A percentile compares a stretch with the other conserved stretches of the same genome.
Evolutionary conservation across 306 rosid genomes (phyloP).

Genomic region (Boehmeria nivea): DNA sequence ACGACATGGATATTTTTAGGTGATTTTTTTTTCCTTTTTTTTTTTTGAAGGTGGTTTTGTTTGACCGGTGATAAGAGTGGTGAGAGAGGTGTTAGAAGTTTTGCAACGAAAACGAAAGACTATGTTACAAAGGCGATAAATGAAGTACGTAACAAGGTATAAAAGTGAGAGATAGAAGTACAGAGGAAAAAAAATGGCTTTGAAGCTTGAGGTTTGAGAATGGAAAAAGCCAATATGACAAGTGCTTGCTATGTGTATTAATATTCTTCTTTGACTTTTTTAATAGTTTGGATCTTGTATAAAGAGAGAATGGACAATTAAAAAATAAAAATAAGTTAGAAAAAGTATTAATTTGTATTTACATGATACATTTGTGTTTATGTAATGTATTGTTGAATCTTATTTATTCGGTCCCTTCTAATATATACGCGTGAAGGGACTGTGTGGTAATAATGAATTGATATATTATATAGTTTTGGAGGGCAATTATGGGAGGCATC

Average conservation of each 20-base stretch:
- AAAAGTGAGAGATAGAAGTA: no score
- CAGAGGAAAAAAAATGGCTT: no score
- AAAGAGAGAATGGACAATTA: background rate
- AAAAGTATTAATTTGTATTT: background rate
- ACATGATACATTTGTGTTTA: background rate
- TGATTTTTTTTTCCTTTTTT: background rate
- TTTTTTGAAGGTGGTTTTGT: no score
- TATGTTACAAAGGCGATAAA: no score
- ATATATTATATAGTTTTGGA: background rate
- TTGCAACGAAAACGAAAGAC: no score
- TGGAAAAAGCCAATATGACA: no score
- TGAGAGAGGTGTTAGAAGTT: background rate
- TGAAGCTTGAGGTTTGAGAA: no score
- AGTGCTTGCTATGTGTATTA: background rate
- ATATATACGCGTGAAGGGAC: background rate
- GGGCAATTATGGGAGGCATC: background rate
- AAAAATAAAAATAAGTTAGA: no score
- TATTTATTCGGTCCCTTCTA: background rate
- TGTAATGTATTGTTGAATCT: background rate
- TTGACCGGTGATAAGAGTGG: background rate
- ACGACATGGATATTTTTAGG: background rate
- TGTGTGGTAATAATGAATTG: background rate
- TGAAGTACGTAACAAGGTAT: no score
- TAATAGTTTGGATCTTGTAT: background rate
- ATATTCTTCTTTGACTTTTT: background rate